These are phyloP conservation scores for Choanephora cucurbitarum DNA, from an alignment of 371 early-diverging fungal genomes.

Conservation along the genomic window DNA sequence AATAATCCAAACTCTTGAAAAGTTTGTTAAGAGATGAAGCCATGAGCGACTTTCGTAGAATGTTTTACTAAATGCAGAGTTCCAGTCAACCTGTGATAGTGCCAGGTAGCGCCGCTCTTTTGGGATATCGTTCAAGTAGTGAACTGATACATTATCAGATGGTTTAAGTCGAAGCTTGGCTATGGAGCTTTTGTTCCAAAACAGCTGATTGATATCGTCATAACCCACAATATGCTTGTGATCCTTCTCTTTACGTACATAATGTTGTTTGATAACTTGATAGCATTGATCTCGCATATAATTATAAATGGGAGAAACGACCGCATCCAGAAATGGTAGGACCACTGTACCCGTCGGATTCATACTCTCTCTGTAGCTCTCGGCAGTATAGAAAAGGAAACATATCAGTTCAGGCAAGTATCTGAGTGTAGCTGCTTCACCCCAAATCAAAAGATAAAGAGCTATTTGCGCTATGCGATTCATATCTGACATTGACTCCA, in stretches of 20 bases:
- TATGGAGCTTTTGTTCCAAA: constrained; percentile 77
- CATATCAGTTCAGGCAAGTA: constrained; percentile 81
- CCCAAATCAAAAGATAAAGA: constrained; percentile 85
- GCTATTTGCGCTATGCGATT: constrained; percentile 75
- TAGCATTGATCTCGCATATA: constrained; percentile 79
- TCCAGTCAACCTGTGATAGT: constrained; percentile 70
- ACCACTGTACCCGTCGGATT: constrained; percentile 29
- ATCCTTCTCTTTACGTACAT: constrained; percentile 79
- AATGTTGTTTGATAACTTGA: constrained; percentile 71
- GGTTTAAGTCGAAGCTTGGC: constrained; percentile 61
- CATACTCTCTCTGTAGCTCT: constrained; percentile 54
- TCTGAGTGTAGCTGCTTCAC: constrained; percentile 83
- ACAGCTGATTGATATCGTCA: constrained; percentile 88
- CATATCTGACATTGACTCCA: constrained; percentile 70
- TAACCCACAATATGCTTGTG: constrained; percentile 84
- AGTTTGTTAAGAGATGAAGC: constrained; percentile 82
- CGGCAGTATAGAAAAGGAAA: constrained; percentile 79
- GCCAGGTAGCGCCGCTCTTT: constrained; percentile 61
- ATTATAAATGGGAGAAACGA: constrained; percentile 77
- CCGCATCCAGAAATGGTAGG: constrained; percentile 57
- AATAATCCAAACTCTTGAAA: constrained; percentile 86
- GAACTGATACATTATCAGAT: constrained; percentile 21
- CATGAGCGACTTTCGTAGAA: constrained; percentile 85
- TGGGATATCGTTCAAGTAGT: constrained; percentile 61
- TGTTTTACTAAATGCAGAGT: constrained; percentile 72